Percentiles rank a stretch among this genome's conserved stretches.
phyloP scores from a whole-genome alignment of 2,329 filamentous ascomycete genomes.

The Monilinia vaccinii-corymbosi region DNA sequence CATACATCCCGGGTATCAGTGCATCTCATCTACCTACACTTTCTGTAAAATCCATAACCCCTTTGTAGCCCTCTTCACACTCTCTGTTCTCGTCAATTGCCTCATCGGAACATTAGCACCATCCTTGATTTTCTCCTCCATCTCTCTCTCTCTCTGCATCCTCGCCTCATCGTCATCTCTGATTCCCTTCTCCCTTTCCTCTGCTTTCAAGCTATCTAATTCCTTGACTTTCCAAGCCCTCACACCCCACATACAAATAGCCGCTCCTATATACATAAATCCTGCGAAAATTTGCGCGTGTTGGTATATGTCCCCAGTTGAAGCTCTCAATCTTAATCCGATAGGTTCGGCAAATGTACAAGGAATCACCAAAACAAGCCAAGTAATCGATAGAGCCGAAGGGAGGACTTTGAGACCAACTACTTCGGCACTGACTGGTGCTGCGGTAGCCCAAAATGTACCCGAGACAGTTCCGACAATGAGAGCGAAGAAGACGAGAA shows the following conservation, averaged over 20 bases:
- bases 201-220: slow-evolving; percentile 31
- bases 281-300: slow-evolving; percentile 52
- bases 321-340: slow-evolving; percentile 42
- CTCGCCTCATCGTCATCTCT: slow-evolving; percentile 16
- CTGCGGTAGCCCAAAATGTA: slow-evolving; percentile 32
- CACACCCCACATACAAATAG: slow-evolving; percentile 43
- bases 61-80: slow-evolving; percentile 7
- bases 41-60: slow-evolving; percentile 6
- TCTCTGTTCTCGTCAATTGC: slow-evolving; percentile 4
- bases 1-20: not conserved
- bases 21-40: not conserved
- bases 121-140: not conserved
- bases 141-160: not conserved
- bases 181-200: slow-evolving; percentile 15
- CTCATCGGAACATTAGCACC: not conserved
- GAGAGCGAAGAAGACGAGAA: slow-evolving; percentile 62
- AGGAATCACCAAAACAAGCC: slow-evolving; percentile 62
- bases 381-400: slow-evolving; percentile 59
- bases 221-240: slow-evolving; percentile 52
- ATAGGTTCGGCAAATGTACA: slow-evolving; percentile 58
- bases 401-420: slow-evolving; percentile 62
- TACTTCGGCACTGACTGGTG: slow-evolving; percentile 52
- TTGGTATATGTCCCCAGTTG: slow-evolving; percentile 42
- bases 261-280: slow-evolving; percentile 51
- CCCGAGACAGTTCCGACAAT: slow-evolving; percentile 59